Evolutionary conservation across 805 yeast genomes (phyloP).

Genomic region (Metschnikowia baotianmanensis): DNA sequence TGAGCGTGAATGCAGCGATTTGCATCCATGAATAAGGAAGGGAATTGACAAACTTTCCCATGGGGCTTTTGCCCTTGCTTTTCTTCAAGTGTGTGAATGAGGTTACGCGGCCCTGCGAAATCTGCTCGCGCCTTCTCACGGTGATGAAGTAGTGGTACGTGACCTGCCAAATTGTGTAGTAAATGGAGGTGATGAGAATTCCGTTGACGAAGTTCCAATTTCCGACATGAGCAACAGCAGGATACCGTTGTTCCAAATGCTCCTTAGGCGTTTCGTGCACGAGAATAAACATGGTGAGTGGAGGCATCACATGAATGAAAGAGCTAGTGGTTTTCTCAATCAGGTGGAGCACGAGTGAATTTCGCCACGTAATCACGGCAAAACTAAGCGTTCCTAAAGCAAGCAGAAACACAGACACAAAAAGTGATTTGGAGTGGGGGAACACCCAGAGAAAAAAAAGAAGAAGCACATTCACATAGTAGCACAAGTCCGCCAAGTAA

Average conservation of each 20-base stretch:
- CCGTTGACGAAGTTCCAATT: constrained; percentile 73
- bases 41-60: constrained; percentile 77
- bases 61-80: constrained; percentile 56
- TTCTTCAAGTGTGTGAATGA: constrained; percentile 82
- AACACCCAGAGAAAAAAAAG: constrained; percentile 77
- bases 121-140: constrained; percentile 70
- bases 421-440: constrained; percentile 70
- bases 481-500: constrained; percentile 89
- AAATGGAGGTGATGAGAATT: constrained; percentile 72
- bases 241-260: constrained; percentile 60
- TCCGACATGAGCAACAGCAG: constrained; percentile 67
- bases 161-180: constrained; percentile 88
- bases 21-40: constrained; percentile 82
- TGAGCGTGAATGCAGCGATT: constrained; percentile 78
- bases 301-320: constrained; percentile 89
- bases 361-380: constrained; percentile 95
- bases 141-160: constrained; percentile 91
- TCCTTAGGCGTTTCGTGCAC: constrained; percentile 68
- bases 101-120: constrained; percentile 81
- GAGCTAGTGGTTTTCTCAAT: constrained; percentile 91
- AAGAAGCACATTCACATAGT: constrained; percentile 76
- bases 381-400: constrained; percentile 86
- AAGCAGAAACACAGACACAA: constrained; percentile 80
- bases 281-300: constrained; percentile 79
- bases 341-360: constrained; percentile 86